Evolutionary conservation across 805 yeast species (phyloP).

Genomic region (Teunomyces lycoperdinae): DNA sequence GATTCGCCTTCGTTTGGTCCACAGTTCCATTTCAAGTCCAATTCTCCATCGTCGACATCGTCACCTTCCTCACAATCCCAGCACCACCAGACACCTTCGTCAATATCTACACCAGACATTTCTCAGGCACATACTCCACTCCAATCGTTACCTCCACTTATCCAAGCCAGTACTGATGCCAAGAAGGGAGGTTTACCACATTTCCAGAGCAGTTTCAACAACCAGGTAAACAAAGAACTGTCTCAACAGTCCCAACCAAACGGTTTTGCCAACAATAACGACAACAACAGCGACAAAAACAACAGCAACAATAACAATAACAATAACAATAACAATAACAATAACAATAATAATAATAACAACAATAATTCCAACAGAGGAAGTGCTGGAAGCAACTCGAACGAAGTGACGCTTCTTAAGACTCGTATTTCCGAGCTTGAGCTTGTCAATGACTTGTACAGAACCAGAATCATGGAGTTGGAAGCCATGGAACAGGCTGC

Average conservation of each 20-base stretch:
- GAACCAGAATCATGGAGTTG: constrained; percentile 77
- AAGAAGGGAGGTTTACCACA: constrained; percentile 25
- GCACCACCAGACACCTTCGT: constrained; percentile 7
- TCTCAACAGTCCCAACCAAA: constrained; percentile 5
- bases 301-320: constrained; percentile 11
- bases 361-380: constrained; percentile 3
- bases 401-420: constrained; percentile 46
- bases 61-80: constrained; percentile 5
- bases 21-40: constrained; percentile 26
- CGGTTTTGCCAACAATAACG: constrained; percentile 6
- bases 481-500: constrained; percentile 66
- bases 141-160: constrained; percentile 24
- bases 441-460: constrained; percentile 82
- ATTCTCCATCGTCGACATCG: not conserved
- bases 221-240: constrained; percentile 6
- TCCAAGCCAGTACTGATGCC: constrained; percentile 16
- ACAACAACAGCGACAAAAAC: constrained; percentile 8
- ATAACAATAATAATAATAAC: constrained; percentile 4
- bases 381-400: constrained; percentile 8
- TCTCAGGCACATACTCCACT: constrained; percentile 25
- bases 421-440: constrained; percentile 87
- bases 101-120: constrained; percentile 12
- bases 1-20: constrained; percentile 49
- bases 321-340: constrained; percentile 11
- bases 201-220: constrained; percentile 17